Percentiles rank a stretch among this genome's conserved stretches.
Evolutionary conservation across 1,139 yeast genomes (phyloP).

Genomic region (Zygotorulaspora mrakii): DNA sequence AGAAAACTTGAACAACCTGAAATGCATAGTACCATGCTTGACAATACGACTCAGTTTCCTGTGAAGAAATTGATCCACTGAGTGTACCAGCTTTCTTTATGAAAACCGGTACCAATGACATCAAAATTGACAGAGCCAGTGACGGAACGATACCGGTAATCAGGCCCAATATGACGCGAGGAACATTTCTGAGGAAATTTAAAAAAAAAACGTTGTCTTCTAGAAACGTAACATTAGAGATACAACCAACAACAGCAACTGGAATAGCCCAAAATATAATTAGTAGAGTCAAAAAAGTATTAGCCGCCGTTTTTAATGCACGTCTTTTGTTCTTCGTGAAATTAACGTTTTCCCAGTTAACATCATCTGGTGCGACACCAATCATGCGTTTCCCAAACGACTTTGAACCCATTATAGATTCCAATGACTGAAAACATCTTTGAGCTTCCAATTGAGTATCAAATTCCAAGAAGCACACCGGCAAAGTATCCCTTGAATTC

Average conservation of each 20-base stretch:
- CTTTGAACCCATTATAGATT: conserved; percentile 41
- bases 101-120: conserved; percentile 75
- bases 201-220: conserved; percentile 58
- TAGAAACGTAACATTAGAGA: conserved; percentile 69
- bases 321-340: conserved; percentile 56
- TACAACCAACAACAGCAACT: conserved; percentile 75
- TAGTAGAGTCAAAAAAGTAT: conserved; percentile 50
- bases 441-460: conserved; percentile 69
- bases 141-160: conserved; percentile 78
- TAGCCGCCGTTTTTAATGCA: conserved; percentile 49
- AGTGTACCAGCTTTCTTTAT: conserved; percentile 67
- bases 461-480: conserved; percentile 67
- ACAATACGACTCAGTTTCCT: conserved; percentile 72
- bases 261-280: conserved; percentile 83
- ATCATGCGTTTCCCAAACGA: conserved; percentile 45
- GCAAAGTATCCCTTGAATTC: conserved; percentile 41
- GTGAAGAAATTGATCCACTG: conserved; percentile 67
- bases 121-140: conserved; percentile 58
- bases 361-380: conserved; percentile 60
- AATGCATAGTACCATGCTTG: conserved; percentile 86
- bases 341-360: conserved; percentile 63
- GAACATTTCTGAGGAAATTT: conserved; percentile 60
- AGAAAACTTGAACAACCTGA: conserved; percentile 80
- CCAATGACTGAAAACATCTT: conserved; percentile 58
- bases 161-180: conserved; percentile 54